Base-by-base conservation (phyloP, 2,329 filamentous ascomycete species). In the Xylariaceae sp. region DNA sequence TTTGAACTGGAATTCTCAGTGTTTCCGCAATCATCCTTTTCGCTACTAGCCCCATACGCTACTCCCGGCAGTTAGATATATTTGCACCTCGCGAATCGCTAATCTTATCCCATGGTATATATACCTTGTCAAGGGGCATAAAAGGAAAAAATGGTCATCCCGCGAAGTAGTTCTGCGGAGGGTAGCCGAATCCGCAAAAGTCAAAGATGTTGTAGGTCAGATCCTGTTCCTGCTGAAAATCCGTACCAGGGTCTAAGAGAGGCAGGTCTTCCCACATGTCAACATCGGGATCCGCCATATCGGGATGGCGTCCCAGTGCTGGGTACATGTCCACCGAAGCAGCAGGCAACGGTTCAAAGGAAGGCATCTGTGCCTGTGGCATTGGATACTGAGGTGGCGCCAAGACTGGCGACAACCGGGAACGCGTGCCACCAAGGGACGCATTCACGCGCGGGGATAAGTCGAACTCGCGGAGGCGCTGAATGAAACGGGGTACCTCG, bases 261-360 rank as follows among this genome's bases (percentile, higher is more conserved):
- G 31, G 24, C 21, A 47, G 13, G 16, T 44, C 44, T 7, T 41
- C 47, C 47, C 44, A 50, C 42, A 50, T 50, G 26, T 48, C 47
- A 11, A 45, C n/a, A 26, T 17, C 38, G 15, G 46, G 26, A 19
- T 26, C 42, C 11, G 37, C 12, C 12, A 31, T 24, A 14, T 38
- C 38, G 9, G 23, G 11, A 18, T 36, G 31, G 4, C 17, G 14
- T 4, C 17, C 42, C 1, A 50, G 34, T 15, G 31, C 46, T 19
- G 36, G 39, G n/a, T 27, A 43, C 23, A 45, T 33, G 13, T 44
- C 40, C 2, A 26, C 35, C 3, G 36, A 24, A 9, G 44, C 46
- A 4, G 36, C 21, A 16, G 40, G 19, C 31, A 36, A 15, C 29
- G 39, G 41, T 16, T 44, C 38, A 14, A 9, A 41, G 14, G 43